Evolutionary conservation across 163 green algal species (phyloP), one percentile per base, ranked within the genome.

Genomic region (Trebouxiophyceae sp.): DNA sequence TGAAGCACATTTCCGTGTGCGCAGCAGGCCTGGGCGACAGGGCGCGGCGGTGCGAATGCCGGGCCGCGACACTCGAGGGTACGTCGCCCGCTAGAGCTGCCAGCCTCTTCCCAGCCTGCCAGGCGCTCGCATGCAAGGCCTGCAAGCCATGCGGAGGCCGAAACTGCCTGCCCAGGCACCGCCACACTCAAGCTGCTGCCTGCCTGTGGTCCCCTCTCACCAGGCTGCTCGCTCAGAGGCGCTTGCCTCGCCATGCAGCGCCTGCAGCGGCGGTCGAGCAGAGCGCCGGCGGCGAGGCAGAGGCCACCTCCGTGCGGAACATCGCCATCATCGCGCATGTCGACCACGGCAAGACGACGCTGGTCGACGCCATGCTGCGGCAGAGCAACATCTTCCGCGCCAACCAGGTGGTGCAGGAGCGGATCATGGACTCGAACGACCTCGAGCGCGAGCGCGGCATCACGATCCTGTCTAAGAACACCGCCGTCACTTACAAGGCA

Each of bases 311-410:
- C n/a, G 75, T 98, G n/a, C 79, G 93, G 27, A 98, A 98, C 79
- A 92, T 99, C 44, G 94, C 94, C 69, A 99, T 99, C 77, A 97
- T 99, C 77, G 94, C 94, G 2, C 94, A 99, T 79, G 93, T 99
- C 69, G 62, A 79, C 57, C 71, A 77, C 28, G 91, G 89, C 60
- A 96, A 97, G 79, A 97, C 92, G 6, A 98, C 93, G 16, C 79
- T 98, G 54, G 91, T 99, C 39, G 95, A 99, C 62, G 77, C 87
- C 50, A 96, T 99, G 90, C 79, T 99, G 1, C 81, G 83, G 76
- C 95, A 99, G 77, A 86, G 79, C 74, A 97, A 97, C 70, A 86
- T 96, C 16, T 96, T 97, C 82, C 83, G 89, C 22, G 79, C 84
- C 27, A 95, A 95, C 79, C 81, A 91, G 78, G 72, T 50, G 54